These are phyloP conservation scores for Calocybe cyanea DNA, from an alignment of 768 basidiomycete genomes.

Conservation along the genomic window DNA sequence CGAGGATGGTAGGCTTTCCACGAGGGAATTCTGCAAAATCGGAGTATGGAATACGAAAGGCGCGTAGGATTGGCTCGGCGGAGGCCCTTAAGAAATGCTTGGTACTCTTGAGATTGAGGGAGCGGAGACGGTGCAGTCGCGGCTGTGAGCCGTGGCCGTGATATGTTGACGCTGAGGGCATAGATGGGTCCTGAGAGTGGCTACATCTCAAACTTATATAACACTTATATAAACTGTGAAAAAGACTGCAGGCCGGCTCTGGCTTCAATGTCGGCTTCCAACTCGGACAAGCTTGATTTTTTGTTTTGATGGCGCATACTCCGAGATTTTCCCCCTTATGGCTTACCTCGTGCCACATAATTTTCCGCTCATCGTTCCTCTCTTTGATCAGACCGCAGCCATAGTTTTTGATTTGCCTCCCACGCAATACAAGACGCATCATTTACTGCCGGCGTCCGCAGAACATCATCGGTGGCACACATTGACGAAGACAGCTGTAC, in stretches of 20 bases:
- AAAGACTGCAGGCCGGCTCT: background rate
- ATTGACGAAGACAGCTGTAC: too few species aligned
- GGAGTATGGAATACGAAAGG: slow-evolving; percentile 5
- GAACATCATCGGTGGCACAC: too few species aligned
- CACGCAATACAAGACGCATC: too few species aligned
- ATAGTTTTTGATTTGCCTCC: too few species aligned
- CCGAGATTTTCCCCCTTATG: slow-evolving; percentile 1
- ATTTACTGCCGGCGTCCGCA: too few species aligned
- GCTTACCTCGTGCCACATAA: background rate
- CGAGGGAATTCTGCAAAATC: slow-evolving; percentile 12
- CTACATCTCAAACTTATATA: background rate
- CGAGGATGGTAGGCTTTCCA: slow-evolving; percentile 10
- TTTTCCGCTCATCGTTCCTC: too few species aligned
- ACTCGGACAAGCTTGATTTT: background rate
- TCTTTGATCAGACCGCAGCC: too few species aligned
- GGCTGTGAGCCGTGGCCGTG: slow-evolving; percentile 7
- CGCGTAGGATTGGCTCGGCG: slow-evolving; percentile 10
- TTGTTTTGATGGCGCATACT: background rate
- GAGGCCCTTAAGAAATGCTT: slow-evolving; percentile 11
- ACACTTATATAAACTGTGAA: too few species aligned
- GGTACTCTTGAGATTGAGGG: slow-evolving; percentile 9
- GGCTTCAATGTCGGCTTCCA: slow-evolving; percentile 2
- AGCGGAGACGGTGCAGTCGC: slow-evolving; percentile 12
- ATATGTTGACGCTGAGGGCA: slow-evolving; percentile 5
- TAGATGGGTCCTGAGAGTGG: slow-evolving; percentile 2